Evolutionary conservation across 1,139 yeast species (phyloP), one percentile per base, ranked within the genome.

Genomic region (Saccharomyces hybrid): DNA sequence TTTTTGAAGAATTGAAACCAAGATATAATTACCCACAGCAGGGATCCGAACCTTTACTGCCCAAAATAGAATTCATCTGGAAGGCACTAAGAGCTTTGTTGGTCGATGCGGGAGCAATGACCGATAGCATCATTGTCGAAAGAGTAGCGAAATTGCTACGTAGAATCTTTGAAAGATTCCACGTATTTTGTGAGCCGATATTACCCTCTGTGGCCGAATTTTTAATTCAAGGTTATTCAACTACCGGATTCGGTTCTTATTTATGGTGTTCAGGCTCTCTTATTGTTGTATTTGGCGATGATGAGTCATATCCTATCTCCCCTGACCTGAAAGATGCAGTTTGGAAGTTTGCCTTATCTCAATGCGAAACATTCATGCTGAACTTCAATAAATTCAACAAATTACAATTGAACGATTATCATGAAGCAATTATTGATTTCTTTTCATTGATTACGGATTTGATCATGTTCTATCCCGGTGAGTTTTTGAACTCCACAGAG

Each of bases 261-360:
- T 73, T 91, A 56, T 91, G 96, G 95, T 95, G 88, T 16, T 85
- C 96, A 2, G 97, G 97, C 4, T 79, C 88, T 4, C 74, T 89
- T 31, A 81, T 91, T 53, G 81, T 89, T 57, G 95, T 88, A 59
- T 90, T 80, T 70, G 86, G 88, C 30, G 88, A 83, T 66, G 88
- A 81, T 55, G 75, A 75, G 55, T 64, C 68, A 6, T 62, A 60
- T 41, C 70, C 70, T 4, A 61, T 69, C 3, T 57, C 70, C 4
- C 62, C 62, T 3, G 63, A 67, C 27, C 58, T 71, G 25, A 73
- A 73, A 54, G 70, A 69, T 13, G 74, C 80, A 3, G 76, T 80
- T 26, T 80, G 84, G 83, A 70, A 73, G 52, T 81, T 79, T 64
- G 74, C 79, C 8, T 66, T 73, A 50, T 73, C 75, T 28, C 83